Evolutionary conservation across 495 filamentous ascomycete species (phyloP).

Genomic region (Tuber microsphaerosporum): DNA sequence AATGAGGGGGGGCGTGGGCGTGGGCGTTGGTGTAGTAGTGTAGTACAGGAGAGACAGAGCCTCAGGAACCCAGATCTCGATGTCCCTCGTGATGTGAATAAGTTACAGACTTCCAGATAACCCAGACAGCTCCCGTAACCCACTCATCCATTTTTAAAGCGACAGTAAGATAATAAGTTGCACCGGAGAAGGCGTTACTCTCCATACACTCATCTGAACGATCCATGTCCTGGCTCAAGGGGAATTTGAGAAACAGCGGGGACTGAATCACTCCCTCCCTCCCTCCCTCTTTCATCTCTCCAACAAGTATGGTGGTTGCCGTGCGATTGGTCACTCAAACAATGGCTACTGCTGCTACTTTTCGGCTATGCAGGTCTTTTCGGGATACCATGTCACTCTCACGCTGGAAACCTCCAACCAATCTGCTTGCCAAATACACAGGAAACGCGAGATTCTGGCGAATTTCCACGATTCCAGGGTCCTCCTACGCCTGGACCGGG

Average conservation of each 20-base stretch:
- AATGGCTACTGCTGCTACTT: not conserved
- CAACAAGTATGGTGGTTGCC: not conserved
- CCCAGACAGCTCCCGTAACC: not conserved
- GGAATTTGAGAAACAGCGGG: not conserved
- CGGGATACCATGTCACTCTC: not conserved
- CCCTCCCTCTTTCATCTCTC: not conserved
- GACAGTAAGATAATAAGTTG: not conserved
- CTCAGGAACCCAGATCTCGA: not conserved
- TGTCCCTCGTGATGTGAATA: not conserved
- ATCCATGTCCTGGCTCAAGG: not conserved
- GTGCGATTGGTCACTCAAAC: not conserved
- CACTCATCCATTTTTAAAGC: not conserved
- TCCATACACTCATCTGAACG: not conserved
- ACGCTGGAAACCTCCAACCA: not conserved
- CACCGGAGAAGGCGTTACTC: not conserved
- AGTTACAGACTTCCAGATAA: not conserved
- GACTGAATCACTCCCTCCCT: not conserved
- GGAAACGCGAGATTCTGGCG: not conserved
- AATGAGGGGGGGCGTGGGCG: not conserved
- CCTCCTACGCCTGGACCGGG: not conserved
- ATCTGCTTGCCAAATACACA: not conserved
- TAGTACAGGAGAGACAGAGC: not conserved
- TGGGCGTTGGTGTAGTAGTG: no score
- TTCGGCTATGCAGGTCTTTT: conserved; percentile 3
- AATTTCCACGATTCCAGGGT: not conserved